Conservation (phyloP, 495 filamentous ascomycete genomes). For the Paragyromitra xinjiangensis region DNA sequence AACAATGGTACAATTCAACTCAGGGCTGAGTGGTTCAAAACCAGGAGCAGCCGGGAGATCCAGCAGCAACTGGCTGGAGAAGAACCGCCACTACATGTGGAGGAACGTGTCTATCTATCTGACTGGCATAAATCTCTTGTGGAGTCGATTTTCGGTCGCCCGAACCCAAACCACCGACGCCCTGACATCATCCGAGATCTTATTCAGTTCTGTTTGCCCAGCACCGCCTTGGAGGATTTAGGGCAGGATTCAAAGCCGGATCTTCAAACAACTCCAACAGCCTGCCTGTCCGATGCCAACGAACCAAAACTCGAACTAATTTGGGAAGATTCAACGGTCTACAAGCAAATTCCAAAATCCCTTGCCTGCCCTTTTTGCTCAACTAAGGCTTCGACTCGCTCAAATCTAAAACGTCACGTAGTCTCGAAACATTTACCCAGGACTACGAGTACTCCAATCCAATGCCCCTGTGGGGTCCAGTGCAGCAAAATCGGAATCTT, state of each 20-base stretch:
- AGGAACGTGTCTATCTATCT: neutral
- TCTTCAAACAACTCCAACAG: neutral
- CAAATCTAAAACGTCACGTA: neutral
- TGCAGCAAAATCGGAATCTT: neutral
- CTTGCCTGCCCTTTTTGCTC: neutral
- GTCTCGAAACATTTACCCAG: neutral
- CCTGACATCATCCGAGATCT: neutral
- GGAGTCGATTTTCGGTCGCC: neutral
- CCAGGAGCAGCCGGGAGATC: neutral
- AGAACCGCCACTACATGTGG: neutral
- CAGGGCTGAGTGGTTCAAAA: conserved; percentile 7
- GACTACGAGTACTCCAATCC: neutral
- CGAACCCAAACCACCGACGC: neutral
- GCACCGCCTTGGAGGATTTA: neutral
- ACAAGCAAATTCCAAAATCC: neutral
- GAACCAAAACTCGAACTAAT: conserved; percentile 4
- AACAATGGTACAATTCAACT: neutral
- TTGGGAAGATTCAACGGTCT: neutral
- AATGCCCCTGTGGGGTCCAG: conserved; percentile 4
- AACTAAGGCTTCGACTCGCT: neutral
- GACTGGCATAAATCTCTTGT: neutral
- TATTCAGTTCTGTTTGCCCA: neutral
- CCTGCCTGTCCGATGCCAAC: neutral
- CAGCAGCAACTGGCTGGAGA: neutral
- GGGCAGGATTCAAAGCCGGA: neutral